Conservation (phyloP, 2,329 filamentous ascomycete species). For the Calonectria leucothoes region DNA sequence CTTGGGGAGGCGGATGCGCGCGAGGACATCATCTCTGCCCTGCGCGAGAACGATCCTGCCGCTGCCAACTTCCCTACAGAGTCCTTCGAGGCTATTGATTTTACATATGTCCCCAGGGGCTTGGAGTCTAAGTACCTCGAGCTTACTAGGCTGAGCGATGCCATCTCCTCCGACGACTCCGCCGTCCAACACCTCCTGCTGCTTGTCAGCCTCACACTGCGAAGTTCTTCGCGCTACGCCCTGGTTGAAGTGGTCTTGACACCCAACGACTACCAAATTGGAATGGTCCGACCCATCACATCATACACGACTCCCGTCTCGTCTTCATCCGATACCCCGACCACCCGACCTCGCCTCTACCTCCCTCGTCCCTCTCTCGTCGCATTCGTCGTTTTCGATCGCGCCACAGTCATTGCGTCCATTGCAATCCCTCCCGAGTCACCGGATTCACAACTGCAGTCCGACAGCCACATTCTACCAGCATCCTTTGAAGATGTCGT, state of each 20-base stretch:
- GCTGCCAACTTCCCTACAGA: slow-evolving; percentile 63
- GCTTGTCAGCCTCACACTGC: slow-evolving; percentile 67
- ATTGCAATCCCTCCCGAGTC: slow-evolving; percentile 75
- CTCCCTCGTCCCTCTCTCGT: slow-evolving; percentile 83
- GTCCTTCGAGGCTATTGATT: slow-evolving; percentile 81
- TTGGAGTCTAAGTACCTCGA: slow-evolving; percentile 62
- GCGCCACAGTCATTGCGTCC: slow-evolving; percentile 82
- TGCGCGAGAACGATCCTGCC: slow-evolving; percentile 66
- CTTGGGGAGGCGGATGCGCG: slow-evolving; percentile 78
- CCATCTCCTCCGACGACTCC: slow-evolving; percentile 61
- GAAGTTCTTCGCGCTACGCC: slow-evolving; percentile 71
- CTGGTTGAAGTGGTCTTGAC: slow-evolving; percentile 78
- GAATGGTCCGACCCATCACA: slow-evolving; percentile 75
- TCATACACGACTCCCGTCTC: slow-evolving; percentile 69
- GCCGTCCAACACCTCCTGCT: slow-evolving; percentile 70
- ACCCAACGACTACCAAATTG: slow-evolving; percentile 64
- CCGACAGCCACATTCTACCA: slow-evolving; percentile 72
- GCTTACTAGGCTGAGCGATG: slow-evolving; percentile 63
- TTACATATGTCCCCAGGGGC: slow-evolving; percentile 73
- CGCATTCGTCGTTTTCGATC: slow-evolving; percentile 84
- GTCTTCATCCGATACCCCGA: slow-evolving; percentile 45
- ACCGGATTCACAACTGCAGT: slow-evolving; percentile 80
- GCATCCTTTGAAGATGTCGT: slow-evolving; percentile 87
- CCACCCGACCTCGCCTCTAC: slow-evolving; percentile 73
- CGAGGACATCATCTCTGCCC: slow-evolving; percentile 70